phyloP scores from a whole-genome alignment of 805 yeast species.

The Zygosaccharomyces lentus region DNA sequence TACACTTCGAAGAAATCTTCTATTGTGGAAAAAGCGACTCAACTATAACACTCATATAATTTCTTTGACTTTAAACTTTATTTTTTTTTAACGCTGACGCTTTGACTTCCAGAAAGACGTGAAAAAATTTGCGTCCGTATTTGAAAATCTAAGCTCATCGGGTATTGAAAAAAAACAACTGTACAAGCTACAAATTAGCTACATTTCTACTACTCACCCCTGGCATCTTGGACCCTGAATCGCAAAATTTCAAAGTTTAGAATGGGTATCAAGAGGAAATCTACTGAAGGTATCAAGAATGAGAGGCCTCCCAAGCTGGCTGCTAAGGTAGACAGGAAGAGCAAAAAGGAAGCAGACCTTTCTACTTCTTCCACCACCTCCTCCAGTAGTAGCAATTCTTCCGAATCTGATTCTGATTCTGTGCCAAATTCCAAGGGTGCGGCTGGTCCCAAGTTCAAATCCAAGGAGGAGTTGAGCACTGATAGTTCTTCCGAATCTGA shows the following conservation, averaged over 20 bases:
- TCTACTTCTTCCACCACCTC: conserved; percentile 16
- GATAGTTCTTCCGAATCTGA: conserved; percentile 4
- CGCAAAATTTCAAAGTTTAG: not conserved
- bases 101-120: conserved; percentile 1
- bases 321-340: conserved; percentile 22
- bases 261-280: conserved; percentile 19
- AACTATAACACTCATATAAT: too few species aligned
- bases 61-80: not conserved
- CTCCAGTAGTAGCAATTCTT: conserved; percentile 1
- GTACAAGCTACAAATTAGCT: not conserved
- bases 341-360: conserved; percentile 11
- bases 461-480: conserved; percentile 4
- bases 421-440: conserved; percentile 36
- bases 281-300: conserved; percentile 12
- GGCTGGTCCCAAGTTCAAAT: not conserved
- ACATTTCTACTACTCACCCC: not conserved
- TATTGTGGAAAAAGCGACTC: too few species aligned
- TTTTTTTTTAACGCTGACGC: conserved; percentile 1
- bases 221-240: not conserved
- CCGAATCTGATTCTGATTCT: conserved; percentile 45
- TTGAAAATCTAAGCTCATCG: conserved; percentile 11
- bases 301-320: conserved; percentile 30
- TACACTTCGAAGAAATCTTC: too few species aligned
- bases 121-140: conserved; percentile 9
- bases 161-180: not conserved